phyloP scores from a whole-genome alignment of 805 yeast species.

The Grigorovia jiainica region DNA sequence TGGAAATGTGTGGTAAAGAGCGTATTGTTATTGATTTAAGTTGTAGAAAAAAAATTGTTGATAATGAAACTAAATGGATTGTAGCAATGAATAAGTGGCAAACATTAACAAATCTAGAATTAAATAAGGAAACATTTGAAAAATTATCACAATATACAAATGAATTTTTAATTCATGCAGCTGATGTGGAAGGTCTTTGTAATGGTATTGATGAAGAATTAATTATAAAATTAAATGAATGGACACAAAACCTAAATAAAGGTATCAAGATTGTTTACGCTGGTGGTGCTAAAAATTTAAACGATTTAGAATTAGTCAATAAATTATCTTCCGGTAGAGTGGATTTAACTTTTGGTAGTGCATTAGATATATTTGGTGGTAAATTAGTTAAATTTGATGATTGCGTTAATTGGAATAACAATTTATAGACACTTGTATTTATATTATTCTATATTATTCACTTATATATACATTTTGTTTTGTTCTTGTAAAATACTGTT shows the following conservation, averaged over 20 bases:
- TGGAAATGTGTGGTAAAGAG: conserved; percentile 48
- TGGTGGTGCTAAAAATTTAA: conserved; percentile 80
- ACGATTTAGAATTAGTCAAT: conserved; percentile 60
- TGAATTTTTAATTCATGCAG: conserved; percentile 92
- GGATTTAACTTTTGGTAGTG: conserved; percentile 87
- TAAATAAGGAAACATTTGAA: conserved; percentile 45
- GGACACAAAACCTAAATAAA: conserved; percentile 40
- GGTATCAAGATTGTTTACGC: conserved; percentile 82
- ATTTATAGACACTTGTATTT: too few species aligned
- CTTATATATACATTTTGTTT: neutral
- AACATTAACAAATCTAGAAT: conserved; percentile 58
- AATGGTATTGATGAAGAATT: conserved; percentile 80
- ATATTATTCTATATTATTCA: neutral
- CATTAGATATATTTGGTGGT: conserved; percentile 94
- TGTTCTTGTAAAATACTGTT: neutral
- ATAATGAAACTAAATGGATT: conserved; percentile 44
- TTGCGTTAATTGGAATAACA: conserved; percentile 62
- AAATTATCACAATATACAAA: conserved; percentile 56
- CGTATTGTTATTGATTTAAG: conserved; percentile 82
- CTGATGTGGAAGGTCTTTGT: conserved; percentile 96
- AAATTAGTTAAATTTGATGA: conserved; percentile 64
- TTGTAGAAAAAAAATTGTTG: conserved; percentile 41
- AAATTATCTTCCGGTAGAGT: conserved; percentile 69
- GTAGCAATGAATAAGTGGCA: conserved; percentile 99
- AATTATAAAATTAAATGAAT: conserved; percentile 61